phyloP scores from a whole-genome alignment of 371 early-diverging fungal species.

The Massospora cicadina region DNA sequence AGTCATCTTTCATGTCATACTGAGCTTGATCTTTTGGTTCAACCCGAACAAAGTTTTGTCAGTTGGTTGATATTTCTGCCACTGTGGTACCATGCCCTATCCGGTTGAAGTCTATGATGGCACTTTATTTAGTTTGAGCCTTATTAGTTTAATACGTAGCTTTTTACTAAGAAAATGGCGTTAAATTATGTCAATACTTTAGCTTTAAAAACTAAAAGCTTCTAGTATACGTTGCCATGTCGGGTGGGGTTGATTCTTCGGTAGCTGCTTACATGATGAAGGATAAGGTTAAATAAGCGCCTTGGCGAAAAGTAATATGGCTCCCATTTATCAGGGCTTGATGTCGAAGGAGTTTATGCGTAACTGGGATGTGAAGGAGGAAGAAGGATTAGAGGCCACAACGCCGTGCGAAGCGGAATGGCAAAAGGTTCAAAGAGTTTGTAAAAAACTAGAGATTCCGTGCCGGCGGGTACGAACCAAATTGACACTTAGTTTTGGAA shows the following conservation, averaged over 20 bases:
- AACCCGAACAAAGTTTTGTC: too few relatives aligned
- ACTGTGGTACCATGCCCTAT: too few relatives aligned
- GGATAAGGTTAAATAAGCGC: conserved; percentile 18
- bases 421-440: conserved; percentile 61
- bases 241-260: conserved; percentile 85
- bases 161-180: not conserved
- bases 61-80: too few relatives aligned
- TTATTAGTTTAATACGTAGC: too few relatives aligned
- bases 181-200: too few relatives aligned
- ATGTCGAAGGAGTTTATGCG: conserved; percentile 76
- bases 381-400: conserved; percentile 28
- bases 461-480: conserved; percentile 22
- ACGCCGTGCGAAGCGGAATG: conserved; percentile 67
- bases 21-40: too few relatives aligned
- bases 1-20: too few relatives aligned
- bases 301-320: not conserved
- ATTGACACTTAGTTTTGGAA: too few relatives aligned
- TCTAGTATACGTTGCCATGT: conserved; percentile 29
- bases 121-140: too few relatives aligned
- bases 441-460: conserved; percentile 39
- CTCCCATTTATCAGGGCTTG: conserved; percentile 35
- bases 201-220: too few relatives aligned
- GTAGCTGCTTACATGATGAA: conserved; percentile 60
- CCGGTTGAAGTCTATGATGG: too few relatives aligned
- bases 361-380: conserved; percentile 82